These are phyloP conservation scores for Serendipita indica DNA, from an alignment of 768 basidiomycete genomes.

Conservation along the genomic window DNA sequence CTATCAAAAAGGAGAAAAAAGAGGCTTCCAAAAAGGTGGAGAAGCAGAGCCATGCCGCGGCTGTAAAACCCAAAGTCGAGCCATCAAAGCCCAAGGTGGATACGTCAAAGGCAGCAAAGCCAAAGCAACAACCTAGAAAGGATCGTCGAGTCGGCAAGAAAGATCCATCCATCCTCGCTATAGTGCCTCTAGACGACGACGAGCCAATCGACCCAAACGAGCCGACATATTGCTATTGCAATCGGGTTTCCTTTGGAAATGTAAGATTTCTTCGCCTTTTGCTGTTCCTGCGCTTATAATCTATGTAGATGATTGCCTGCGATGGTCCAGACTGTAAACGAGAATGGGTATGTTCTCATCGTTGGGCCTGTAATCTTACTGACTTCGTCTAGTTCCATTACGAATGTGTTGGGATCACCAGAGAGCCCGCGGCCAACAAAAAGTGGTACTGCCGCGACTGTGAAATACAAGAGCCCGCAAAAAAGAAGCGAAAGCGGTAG, in stretches of 20 bases:
- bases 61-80: background rate
- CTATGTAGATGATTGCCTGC: slow-evolving; percentile 11
- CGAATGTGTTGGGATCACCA: slow-evolving; percentile 9
- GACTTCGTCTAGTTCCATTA: slow-evolving; percentile 5
- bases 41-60: background rate
- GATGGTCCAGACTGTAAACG: slow-evolving; percentile 10
- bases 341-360: slow-evolving; percentile 6
- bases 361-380: background rate
- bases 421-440: background rate
- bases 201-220: slow-evolving; percentile 6
- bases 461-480: slow-evolving; percentile 6
- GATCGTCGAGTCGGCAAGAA: background rate
- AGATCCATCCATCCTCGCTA: background rate
- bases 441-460: slow-evolving; percentile 11
- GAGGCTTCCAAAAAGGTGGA: background rate
- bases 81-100: background rate
- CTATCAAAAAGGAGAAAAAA: background rate
- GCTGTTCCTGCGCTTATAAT: background rate
- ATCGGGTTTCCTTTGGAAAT: slow-evolving; percentile 12
- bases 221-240: slow-evolving; percentile 11
- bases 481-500: slow-evolving; percentile 10
- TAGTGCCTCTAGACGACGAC: background rate
- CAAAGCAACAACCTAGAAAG: background rate
- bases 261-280: background rate
- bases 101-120: background rate